These are phyloP conservation scores for Amborella trichopoda DNA, from an alignment of 164 flowering plant species.

Conservation along the genomic window DNA sequence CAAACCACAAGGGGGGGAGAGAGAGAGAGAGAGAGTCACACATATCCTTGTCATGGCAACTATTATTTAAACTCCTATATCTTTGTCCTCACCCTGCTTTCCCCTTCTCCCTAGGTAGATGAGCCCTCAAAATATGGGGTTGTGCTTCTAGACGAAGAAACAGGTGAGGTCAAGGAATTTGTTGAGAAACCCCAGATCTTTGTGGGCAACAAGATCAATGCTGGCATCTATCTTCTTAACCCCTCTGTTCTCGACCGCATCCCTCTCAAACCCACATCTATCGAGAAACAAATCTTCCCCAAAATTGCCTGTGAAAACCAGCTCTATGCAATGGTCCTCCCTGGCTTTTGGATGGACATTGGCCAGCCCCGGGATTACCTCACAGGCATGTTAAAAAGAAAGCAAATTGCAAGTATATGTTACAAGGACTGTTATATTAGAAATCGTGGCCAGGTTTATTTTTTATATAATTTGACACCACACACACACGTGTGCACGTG, in stretches of 20 bases:
- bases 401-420: no score
- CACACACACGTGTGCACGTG: no score
- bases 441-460: no score
- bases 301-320: constrained; percentile 8
- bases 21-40: neutral
- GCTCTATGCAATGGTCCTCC: constrained; percentile 14
- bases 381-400: no score
- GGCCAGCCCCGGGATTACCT: constrained; percentile 15
- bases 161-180: constrained; percentile 10
- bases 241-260: constrained; percentile 11
- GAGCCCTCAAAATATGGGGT: constrained; percentile 20
- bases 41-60: no score
- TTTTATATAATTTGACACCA: no score
- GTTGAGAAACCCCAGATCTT: constrained; percentile 13
- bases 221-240: constrained; percentile 17
- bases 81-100: neutral
- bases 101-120: constrained; percentile 10
- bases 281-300: constrained; percentile 15
- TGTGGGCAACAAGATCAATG: constrained; percentile 20
- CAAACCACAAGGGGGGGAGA: neutral
- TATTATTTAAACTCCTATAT: neutral
- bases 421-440: no score
- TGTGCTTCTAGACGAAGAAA: constrained; percentile 15
- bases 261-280: constrained; percentile 11
- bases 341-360: constrained; percentile 20